Percentiles rank a stretch among this genome's conserved stretches.
Evolutionary conservation across 345 rosid species (phyloP).

Genomic region (Brassica nigra): DNA sequence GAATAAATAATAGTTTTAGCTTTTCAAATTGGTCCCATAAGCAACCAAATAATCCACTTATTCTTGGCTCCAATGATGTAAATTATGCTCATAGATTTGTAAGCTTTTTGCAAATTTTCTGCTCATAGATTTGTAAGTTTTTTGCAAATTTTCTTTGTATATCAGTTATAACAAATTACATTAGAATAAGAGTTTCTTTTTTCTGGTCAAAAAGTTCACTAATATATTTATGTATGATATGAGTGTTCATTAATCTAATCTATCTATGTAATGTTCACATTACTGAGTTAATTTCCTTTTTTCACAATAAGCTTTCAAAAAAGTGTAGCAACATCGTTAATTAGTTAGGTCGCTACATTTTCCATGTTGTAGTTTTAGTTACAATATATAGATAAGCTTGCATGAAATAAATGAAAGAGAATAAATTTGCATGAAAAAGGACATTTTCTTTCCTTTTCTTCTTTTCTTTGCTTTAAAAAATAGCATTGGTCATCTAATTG

Average conservation of each 20-base stretch:
- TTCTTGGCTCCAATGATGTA: constrained; percentile 28
- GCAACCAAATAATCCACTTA: background rate
- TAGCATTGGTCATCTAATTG: too few species aligned
- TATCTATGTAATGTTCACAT: constrained; percentile 1
- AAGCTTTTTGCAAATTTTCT: background rate
- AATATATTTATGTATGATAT: background rate
- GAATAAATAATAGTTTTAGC: constrained; percentile 4
- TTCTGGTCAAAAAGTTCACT: background rate
- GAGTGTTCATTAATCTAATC: background rate
- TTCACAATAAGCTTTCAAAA: background rate
- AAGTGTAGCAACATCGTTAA: background rate
- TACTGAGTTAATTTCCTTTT: background rate
- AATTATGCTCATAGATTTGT: background rate
- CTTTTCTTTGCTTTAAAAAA: too few species aligned
- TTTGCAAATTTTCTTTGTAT: constrained; percentile 9
- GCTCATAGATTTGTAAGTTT: too few species aligned
- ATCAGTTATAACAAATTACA: background rate
- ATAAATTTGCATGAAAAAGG: background rate
- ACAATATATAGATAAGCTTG: background rate
- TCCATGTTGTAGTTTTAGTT: background rate
- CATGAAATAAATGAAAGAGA: background rate
- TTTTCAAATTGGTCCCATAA: constrained; percentile 29
- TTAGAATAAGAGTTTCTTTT: background rate
- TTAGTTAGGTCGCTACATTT: background rate
- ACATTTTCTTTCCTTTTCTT: too few species aligned